Evolutionary conservation across 2,329 filamentous ascomycete species (phyloP).

Genomic region (Chrysoporthe puriensis): DNA sequence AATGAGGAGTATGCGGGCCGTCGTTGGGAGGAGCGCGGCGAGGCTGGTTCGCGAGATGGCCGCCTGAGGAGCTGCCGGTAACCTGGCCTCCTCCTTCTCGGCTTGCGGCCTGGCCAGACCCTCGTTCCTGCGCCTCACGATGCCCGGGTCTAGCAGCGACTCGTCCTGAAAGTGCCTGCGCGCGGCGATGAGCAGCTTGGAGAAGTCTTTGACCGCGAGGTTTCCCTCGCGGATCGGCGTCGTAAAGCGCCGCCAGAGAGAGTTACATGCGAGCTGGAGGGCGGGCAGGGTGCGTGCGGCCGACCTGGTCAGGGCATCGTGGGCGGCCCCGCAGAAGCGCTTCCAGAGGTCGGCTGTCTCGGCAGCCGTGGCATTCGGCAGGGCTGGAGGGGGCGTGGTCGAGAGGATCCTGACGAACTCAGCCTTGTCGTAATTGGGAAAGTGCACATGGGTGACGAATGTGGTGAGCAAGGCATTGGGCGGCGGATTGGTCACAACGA

Average conservation of each 20-base stretch:
- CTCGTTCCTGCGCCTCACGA: constrained; percentile 43
- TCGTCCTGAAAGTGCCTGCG: constrained; percentile 75
- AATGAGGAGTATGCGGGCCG: constrained; percentile 73
- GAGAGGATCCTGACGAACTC: constrained; percentile 80
- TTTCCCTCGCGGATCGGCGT: constrained; percentile 76
- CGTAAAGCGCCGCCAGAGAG: constrained; percentile 85
- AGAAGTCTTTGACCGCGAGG: constrained; percentile 78
- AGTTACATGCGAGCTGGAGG: constrained; percentile 70
- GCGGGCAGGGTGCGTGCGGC: constrained; percentile 78
- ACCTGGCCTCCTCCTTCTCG: background rate
- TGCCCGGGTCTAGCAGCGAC: constrained; percentile 66
- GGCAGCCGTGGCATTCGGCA: constrained; percentile 53
- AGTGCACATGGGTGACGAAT: constrained; percentile 76
- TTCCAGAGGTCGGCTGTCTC: constrained; percentile 74
- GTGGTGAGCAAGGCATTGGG: constrained; percentile 71
- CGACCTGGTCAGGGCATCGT: constrained; percentile 82
- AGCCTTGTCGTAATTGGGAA: constrained; percentile 79
- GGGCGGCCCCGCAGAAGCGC: constrained; percentile 80
- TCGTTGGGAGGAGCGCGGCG: constrained; percentile 66
- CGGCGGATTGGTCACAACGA: constrained; percentile 75
- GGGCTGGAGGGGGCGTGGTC: constrained; percentile 48
- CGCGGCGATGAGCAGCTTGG: constrained; percentile 75
- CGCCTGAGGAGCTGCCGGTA: background rate
- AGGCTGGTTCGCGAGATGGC: constrained; percentile 47
- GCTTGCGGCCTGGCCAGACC: background rate